Evolutionary conservation across 352 stramenopile genomes (phyloP), one percentile per base, ranked within the genome.

Genomic region (Phytophthora tentaculata): DNA sequence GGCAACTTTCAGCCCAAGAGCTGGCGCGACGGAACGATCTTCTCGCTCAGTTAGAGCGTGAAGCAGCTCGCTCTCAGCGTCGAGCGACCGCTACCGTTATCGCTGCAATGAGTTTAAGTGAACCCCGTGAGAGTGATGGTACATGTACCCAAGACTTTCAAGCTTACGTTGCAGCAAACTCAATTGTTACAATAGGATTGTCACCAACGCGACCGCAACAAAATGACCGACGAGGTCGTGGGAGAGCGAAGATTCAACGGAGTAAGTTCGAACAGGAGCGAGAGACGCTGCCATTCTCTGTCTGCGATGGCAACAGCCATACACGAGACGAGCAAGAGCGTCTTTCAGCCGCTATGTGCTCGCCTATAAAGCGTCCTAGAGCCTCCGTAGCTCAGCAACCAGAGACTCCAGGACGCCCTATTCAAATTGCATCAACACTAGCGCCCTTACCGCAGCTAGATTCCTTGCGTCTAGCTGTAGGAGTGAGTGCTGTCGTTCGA

Each of bases 221-320:
- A 6, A 23, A 19, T 24, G 45, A 44, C 5, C 26, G 63, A 60
- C 45, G 59, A 60, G 44, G 57, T 50, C 45, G 48, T 49, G 49
- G 47, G 5, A 41, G 49, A 55, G 39, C n/a, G 12, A 49, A 50
- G 39, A 20, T 37, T 50, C 35, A 37, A 48, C 61, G 70, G 20
- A 86, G 69, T 24, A 88, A 83, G 32, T 86, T 88, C 39, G 80
- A 88, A 41, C 23, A 80, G 14, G 80, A 80, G 19, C 62, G 69
- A 12, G 69, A 82, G 39, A 51, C 78, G 3, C 62, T 79, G 3
- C 26, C n/a, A 5, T 86, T 76, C 43, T 28, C 57, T 4, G 44
- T 88, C 7, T 77, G 51, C 0, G 77, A 86, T 4, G 76, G 77
- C 19, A 81, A 82, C 32, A 32, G 9, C 28, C 28, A 1, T 32